A percentile compares a stretch with the other conserved stretches of the same genome.
Conservation (phyloP, 176 grass and related monocot species). For the Chrysopogon serrulatus region DNA sequence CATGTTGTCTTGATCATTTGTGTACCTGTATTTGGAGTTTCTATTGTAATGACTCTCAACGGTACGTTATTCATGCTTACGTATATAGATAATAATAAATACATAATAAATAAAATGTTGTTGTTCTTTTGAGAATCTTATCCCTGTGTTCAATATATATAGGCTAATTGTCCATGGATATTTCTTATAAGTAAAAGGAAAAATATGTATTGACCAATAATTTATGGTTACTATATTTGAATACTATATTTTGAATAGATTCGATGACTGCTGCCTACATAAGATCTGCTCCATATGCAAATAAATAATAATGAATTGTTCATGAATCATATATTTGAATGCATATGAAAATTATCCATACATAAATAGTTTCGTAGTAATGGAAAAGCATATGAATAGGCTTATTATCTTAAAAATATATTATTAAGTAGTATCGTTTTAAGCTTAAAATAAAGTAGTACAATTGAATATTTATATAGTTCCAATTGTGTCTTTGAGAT, state of each 20-base stretch:
- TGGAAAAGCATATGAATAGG: neutral
- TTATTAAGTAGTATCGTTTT: neutral
- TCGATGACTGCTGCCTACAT: neutral
- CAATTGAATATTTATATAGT: neutral
- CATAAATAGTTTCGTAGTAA: neutral
- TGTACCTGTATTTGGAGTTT: slow-evolving; percentile 11
- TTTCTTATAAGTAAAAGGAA: neutral
- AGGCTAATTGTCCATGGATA: neutral
- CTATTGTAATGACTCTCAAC: neutral
- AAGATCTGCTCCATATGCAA: neutral
- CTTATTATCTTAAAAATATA: neutral
- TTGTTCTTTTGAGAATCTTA: neutral
- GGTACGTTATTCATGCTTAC: neutral
- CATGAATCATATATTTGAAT: neutral
- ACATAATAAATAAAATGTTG: neutral
- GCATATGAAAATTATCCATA: neutral
- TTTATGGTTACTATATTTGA: neutral
- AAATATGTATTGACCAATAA: neutral
- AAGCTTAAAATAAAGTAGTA: neutral
- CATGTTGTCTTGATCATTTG: slow-evolving; percentile 19
- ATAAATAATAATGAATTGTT: neutral
- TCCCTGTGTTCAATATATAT: neutral
- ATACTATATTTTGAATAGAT: neutral
- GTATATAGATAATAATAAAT: neutral
- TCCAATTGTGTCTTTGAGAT: too few species aligned